Evolutionary conservation across 2,329 filamentous ascomycete genomes (phyloP).

Genomic region (Penicillium sp.): DNA sequence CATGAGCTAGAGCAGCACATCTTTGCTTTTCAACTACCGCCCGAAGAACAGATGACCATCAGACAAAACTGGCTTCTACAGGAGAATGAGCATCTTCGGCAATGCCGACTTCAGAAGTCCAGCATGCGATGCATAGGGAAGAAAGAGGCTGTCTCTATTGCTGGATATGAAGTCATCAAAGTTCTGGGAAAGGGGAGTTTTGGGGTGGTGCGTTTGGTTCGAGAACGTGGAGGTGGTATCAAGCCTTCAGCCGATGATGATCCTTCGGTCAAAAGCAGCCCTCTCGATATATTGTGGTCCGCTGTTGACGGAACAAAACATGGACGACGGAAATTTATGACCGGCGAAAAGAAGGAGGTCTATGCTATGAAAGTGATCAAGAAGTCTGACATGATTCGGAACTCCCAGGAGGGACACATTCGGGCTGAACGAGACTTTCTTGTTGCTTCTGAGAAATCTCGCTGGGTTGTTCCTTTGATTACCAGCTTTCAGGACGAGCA

Average conservation of each 20-base stretch:
- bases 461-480: slow-evolving; percentile 83
- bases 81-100: slow-evolving; percentile 70
- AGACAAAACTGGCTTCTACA: slow-evolving; percentile 57
- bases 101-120: slow-evolving; percentile 63
- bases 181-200: slow-evolving; percentile 91
- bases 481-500: slow-evolving; percentile 81
- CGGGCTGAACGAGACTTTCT: slow-evolving; percentile 88
- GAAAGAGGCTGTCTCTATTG: slow-evolving; percentile 49
- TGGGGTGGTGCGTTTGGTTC: slow-evolving; percentile 78
- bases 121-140: slow-evolving; percentile 45
- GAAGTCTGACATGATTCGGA: slow-evolving; percentile 87
- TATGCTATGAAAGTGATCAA: slow-evolving; percentile 97
- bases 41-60: slow-evolving; percentile 51
- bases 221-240: slow-evolving; percentile 45
- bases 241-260: slow-evolving; percentile 11
- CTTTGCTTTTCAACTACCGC: slow-evolving; percentile 49
- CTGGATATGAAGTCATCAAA: slow-evolving; percentile 73
- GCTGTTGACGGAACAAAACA: slow-evolving; percentile 18
- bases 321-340: slow-evolving; percentile 28
- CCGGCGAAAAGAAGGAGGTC: slow-evolving; percentile 51
- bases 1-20: slow-evolving; percentile 60
- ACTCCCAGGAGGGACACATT: slow-evolving; percentile 86
- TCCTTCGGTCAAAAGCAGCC: background rate
- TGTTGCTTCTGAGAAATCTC: slow-evolving; percentile 78
- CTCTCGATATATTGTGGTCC: slow-evolving; percentile 9